A percentile compares a stretch with the other conserved stretches of the same genome.
phyloP scores from a whole-genome alignment of 495 filamentous ascomycete genomes.

The Xylaria flabelliformis region DNA sequence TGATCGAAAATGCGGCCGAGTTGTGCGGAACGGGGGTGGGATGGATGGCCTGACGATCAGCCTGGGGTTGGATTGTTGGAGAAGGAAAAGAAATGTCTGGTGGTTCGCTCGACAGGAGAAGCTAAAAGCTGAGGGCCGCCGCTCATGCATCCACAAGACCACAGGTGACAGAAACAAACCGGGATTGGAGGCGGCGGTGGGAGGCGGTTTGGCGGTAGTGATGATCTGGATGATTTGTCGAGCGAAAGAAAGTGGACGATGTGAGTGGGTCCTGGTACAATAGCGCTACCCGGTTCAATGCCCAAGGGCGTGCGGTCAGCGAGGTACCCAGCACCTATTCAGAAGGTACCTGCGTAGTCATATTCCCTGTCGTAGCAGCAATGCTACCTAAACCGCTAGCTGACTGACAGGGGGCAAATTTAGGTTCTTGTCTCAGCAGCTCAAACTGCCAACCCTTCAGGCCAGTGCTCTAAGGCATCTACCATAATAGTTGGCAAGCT shows the following conservation, averaged over 20 bases:
- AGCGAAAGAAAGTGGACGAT: conserved; percentile 20
- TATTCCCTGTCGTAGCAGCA: conserved; percentile 8
- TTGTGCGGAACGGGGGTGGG: conserved; percentile 27
- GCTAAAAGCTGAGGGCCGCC: conserved; percentile 21
- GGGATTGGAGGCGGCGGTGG: conserved; percentile 17
- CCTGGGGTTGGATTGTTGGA: conserved; percentile 5
- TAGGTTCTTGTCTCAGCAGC: background rate
- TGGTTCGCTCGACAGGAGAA: conserved; percentile 15
- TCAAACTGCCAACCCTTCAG: background rate
- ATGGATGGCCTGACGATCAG: conserved; percentile 25
- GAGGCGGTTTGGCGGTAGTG: conserved; percentile 22
- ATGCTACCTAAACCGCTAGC: background rate
- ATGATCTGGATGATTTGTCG: conserved; percentile 28
- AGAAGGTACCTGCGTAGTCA: background rate
- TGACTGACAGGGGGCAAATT: conserved; percentile 11
- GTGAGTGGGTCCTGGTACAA: conserved; percentile 11
- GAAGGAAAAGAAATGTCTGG: conserved; percentile 8
- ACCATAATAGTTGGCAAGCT: conserved; percentile 20
- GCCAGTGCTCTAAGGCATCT: background rate
- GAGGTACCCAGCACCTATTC: background rate
- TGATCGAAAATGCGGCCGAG: conserved; percentile 25
- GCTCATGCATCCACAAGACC: conserved; percentile 21
- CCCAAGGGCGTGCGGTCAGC: background rate
- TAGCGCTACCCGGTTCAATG: background rate
- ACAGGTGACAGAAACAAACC: conserved; percentile 24